A percentile compares a stretch with the other conserved stretches of the same genome.
phyloP scores from a whole-genome alignment of 1,284 basidiomycete species.

The Malassezia arunalokei region DNA sequence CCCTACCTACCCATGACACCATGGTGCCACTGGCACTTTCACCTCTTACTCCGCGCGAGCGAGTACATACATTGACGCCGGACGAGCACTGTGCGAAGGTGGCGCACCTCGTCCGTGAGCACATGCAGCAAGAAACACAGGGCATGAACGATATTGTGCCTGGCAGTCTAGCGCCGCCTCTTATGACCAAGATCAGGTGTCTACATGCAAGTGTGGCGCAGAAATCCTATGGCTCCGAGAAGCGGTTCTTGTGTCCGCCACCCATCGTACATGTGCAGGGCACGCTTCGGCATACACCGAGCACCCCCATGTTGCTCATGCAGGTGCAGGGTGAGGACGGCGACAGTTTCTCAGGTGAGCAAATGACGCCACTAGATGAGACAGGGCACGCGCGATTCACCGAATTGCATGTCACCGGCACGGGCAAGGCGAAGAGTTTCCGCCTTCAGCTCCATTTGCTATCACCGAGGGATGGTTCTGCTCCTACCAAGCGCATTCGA shows the following conservation, averaged over 20 bases:
- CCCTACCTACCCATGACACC: not conserved
- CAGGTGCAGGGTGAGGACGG: conserved; percentile 69
- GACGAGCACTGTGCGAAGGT: conserved; percentile 22
- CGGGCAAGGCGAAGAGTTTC: conserved; percentile 77
- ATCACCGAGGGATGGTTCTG: conserved; percentile 27
- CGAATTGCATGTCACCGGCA: conserved; percentile 73
- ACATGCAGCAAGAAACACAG: conserved; percentile 21
- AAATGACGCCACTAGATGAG: conserved; percentile 48
- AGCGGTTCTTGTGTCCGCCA: conserved; percentile 76
- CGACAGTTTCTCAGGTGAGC: conserved; percentile 51
- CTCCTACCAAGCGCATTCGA: not conserved
- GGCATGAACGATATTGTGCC: conserved; percentile 1
- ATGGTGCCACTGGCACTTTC: not conserved
- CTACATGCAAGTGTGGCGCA: conserved; percentile 77
- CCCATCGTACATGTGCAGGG: conserved; percentile 77
- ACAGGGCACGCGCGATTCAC: conserved; percentile 68
- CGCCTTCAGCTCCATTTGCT: conserved; percentile 57
- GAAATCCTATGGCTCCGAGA: conserved; percentile 82
- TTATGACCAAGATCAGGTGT: conserved; percentile 64
- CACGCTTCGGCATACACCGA: conserved; percentile 46
- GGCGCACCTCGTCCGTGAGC: conserved; percentile 19
- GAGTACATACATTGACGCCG: conserved; percentile 13
- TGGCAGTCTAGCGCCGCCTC: conserved; percentile 7
- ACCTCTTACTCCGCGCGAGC: not conserved
- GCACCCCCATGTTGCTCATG: conserved; percentile 55